Evolutionary conservation across 345 rosid species (phyloP).

Genomic region (Linum tenue): DNA sequence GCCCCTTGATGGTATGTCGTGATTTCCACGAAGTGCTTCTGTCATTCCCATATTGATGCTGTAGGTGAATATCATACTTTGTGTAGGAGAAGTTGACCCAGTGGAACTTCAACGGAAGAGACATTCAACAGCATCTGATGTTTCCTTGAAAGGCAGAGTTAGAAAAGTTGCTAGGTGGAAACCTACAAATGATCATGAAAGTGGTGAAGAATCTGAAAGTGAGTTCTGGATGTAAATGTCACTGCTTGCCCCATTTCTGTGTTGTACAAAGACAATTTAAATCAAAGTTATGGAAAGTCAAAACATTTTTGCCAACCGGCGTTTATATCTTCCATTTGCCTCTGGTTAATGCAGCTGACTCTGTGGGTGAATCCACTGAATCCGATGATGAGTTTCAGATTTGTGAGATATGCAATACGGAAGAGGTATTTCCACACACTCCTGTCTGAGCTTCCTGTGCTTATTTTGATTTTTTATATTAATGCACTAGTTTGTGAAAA

Average conservation of each 20-base stretch:
- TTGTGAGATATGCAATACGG: constrained; percentile 80
- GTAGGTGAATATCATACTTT: constrained; percentile 11
- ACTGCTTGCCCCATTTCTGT: background rate
- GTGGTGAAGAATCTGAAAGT: constrained; percentile 77
- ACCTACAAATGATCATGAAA: constrained; percentile 79
- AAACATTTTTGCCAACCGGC: background rate
- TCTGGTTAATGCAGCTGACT: constrained; percentile 56
- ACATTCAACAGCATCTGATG: constrained; percentile 82
- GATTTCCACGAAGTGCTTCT: background rate
- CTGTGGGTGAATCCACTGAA: constrained; percentile 68
- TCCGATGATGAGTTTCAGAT: constrained; percentile 99
- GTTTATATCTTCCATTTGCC: background rate
- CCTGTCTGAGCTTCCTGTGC: constrained; percentile 1
- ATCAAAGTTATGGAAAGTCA: too few species aligned
- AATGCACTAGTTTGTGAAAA: constrained; percentile 13
- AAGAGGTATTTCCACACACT: constrained; percentile 50
- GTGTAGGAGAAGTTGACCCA: constrained; percentile 71
- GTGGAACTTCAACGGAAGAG: constrained; percentile 88
- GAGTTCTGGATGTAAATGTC: constrained; percentile 25
- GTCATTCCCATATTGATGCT: background rate
- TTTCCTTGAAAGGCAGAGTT: constrained; percentile 83
- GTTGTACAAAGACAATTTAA: too few species aligned
- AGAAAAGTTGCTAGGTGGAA: constrained; percentile 88
- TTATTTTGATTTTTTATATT: constrained; percentile 10
- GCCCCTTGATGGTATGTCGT: constrained; percentile 56